A percentile compares a stretch with the other conserved stretches of the same genome.
Evolutionary conservation across 2,329 filamentous ascomycete genomes (phyloP).

Genomic region (Plectosphaerella plurivora): DNA sequence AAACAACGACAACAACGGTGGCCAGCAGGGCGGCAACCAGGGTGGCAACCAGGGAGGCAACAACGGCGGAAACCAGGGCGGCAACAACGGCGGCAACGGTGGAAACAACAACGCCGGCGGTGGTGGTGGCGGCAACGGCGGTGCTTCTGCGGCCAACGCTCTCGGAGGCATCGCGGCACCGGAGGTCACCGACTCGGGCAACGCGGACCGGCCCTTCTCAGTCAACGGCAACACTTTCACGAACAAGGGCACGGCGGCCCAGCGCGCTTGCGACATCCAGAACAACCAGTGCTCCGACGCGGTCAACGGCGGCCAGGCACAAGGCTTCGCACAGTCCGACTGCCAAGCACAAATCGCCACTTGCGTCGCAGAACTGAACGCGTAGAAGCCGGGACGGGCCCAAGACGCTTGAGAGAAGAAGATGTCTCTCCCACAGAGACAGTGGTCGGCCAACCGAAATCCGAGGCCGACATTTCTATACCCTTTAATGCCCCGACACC

Average conservation of each 20-base stretch:
- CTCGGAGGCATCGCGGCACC: slow-evolving; percentile 50
- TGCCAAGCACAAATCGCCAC: slow-evolving; percentile 50
- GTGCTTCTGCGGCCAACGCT: slow-evolving; percentile 23
- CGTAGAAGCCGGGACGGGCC: slow-evolving; percentile 12
- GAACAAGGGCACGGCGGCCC: slow-evolving; percentile 47
- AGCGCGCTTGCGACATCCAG: slow-evolving; percentile 60
- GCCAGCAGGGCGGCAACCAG: not conserved
- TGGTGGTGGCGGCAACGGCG: slow-evolving; percentile 17
- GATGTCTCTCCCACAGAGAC: not conserved
- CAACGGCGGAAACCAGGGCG: slow-evolving; percentile 3
- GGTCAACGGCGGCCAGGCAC: slow-evolving; percentile 44
- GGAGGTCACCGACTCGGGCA: slow-evolving; percentile 40
- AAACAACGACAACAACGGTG: not conserved
- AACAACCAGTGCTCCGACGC: slow-evolving; percentile 56
- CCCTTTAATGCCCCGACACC: not conserved
- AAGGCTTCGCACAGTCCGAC: slow-evolving; percentile 37
- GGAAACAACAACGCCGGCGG: not conserved
- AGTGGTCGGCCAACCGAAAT: not conserved
- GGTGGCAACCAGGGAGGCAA: slow-evolving; percentile 4
- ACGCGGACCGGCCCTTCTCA: slow-evolving; percentile 46
- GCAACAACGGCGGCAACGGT: slow-evolving; percentile 2
- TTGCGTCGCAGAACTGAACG: slow-evolving; percentile 30
- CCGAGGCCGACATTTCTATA: not conserved
- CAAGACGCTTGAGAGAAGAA: not conserved
- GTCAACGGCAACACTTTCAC: slow-evolving; percentile 56